phyloP scores from a whole-genome alignment of 2,329 filamentous ascomycete genomes.

The Coniella lustricola region DNA sequence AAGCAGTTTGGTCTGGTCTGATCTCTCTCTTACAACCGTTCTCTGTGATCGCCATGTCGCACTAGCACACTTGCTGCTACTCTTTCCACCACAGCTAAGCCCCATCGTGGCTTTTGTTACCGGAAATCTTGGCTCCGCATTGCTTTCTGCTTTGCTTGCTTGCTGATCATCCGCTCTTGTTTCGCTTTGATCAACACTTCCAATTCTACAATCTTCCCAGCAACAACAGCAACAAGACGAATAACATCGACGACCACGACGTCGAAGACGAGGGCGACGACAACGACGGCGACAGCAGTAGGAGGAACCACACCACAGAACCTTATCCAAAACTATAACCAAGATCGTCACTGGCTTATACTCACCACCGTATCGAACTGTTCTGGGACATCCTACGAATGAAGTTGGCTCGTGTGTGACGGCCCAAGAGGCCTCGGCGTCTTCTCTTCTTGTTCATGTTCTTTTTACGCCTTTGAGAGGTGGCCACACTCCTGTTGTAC shows the following conservation, averaged over 20 bases:
- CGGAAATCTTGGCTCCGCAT: not conserved
- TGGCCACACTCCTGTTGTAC: constrained; percentile 24
- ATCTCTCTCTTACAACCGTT: constrained; percentile 4
- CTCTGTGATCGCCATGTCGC: not conserved
- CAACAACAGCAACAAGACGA: not conserved
- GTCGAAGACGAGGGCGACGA: too few species aligned
- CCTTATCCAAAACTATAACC: constrained; percentile 4
- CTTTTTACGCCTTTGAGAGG: constrained; percentile 20
- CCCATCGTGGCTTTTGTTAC: constrained; percentile 6
- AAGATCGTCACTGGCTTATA: not conserved
- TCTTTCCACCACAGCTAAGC: constrained; percentile 8
- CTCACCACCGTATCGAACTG: not conserved
- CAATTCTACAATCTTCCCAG: not conserved
- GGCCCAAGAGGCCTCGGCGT: constrained; percentile 32
- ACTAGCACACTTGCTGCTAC: not conserved
- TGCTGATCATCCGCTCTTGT: not conserved
- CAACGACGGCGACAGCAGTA: too few species aligned
- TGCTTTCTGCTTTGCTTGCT: not conserved
- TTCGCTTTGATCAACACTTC: not conserved
- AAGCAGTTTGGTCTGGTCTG: constrained; percentile 14
- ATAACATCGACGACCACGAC: too few species aligned
- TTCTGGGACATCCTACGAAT: constrained; percentile 26
- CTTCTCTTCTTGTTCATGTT: constrained; percentile 17
- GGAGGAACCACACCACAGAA: constrained; percentile 4
- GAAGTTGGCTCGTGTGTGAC: constrained; percentile 30